Evolutionary conservation across 2,329 filamentous ascomycete genomes (phyloP), one percentile per base, ranked within the genome.

Genomic region (Nigrograna mackinnonii): DNA sequence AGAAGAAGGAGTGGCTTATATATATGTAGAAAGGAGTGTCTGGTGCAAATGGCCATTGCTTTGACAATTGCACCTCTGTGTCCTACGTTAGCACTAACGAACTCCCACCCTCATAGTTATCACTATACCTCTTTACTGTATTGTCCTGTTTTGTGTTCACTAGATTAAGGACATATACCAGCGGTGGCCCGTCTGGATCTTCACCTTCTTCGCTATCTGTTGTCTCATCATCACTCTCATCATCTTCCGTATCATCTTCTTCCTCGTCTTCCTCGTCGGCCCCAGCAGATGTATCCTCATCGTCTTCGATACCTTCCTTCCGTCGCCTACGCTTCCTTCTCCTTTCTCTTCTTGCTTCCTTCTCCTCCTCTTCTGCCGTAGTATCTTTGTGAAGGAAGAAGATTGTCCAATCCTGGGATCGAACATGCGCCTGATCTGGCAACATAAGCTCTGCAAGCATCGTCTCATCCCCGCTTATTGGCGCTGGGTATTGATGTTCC

Each of bases 381-480:
- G 86, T 89, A 67, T 99, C 94, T 68, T 97, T 97, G 73, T 99
- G 94, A 43, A 99, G 69, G 66, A 99, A 99, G 75, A 99, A 99
- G 41, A 97, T 96, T 31, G 94, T 99, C 94, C 94, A 99, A 68
- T 99, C 94, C 71, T 97, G 91, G 62, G 88, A 92, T 28, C 94
- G 83, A 47, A 94, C 84, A 71, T 99, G 94, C 17, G 92, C 91
- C 70, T 97, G 92, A 69, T 99, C 94, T 0, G 94, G 94, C 66
- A 99, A 75, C 94, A 99, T 99, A 61, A 99, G 82, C 75, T 99
- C 94, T 5, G 94, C 94, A 62, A 99, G 73, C 91, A 97, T 97
- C 61, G 95, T 87, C 73, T 99, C 94, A 66, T 99, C 92, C 22
- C 94, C 92, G 37, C 91, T 96, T 49, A 99, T 97, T 37, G 92